A percentile compares a stretch with the other conserved stretches of the same genome.
phyloP scores from a whole-genome alignment of 805 yeast species.

The Ogataea polymorpha region DNA sequence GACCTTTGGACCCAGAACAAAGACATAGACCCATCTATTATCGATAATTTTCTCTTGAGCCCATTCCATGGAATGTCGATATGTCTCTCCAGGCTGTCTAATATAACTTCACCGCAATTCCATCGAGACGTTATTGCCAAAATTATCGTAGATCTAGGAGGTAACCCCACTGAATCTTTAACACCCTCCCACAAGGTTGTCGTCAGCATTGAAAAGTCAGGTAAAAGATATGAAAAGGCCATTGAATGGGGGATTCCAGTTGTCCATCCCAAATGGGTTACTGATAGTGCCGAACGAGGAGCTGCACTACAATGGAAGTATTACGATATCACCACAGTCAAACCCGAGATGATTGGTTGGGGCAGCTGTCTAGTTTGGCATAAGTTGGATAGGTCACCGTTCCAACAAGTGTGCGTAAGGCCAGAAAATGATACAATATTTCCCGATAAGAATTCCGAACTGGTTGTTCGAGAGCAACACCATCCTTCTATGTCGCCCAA shows the following conservation, averaged over 20 bases:
- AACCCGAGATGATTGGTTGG: conserved; percentile 21
- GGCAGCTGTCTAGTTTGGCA: conserved; percentile 41
- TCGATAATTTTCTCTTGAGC: conserved; percentile 31
- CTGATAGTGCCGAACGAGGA: conserved; percentile 43
- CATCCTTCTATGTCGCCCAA: neutral
- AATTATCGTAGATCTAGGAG: conserved; percentile 44
- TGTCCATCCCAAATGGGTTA: conserved; percentile 50
- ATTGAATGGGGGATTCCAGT: conserved; percentile 50
- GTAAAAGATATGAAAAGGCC: conserved; percentile 52
- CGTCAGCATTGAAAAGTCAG: conserved; percentile 48
- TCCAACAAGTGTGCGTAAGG: too few species aligned
- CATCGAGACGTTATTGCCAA: conserved; percentile 33
- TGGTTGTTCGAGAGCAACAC: too few species aligned
- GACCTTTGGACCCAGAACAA: conserved; percentile 52
- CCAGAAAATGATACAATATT: too few species aligned
- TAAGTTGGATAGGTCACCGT: conserved; percentile 1
- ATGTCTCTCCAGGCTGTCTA: conserved; percentile 42
- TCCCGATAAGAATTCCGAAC: too few species aligned
- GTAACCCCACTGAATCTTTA: conserved; percentile 48
- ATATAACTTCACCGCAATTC: conserved; percentile 19
- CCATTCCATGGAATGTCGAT: conserved; percentile 44
- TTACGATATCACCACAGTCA: conserved; percentile 34
- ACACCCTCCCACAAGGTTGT: conserved; percentile 43
- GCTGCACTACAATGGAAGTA: conserved; percentile 40
- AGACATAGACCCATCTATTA: conserved; percentile 5